phyloP scores from a whole-genome alignment of 2,329 filamentous ascomycete genomes.

The Beauveria pseudobassiana region DNA sequence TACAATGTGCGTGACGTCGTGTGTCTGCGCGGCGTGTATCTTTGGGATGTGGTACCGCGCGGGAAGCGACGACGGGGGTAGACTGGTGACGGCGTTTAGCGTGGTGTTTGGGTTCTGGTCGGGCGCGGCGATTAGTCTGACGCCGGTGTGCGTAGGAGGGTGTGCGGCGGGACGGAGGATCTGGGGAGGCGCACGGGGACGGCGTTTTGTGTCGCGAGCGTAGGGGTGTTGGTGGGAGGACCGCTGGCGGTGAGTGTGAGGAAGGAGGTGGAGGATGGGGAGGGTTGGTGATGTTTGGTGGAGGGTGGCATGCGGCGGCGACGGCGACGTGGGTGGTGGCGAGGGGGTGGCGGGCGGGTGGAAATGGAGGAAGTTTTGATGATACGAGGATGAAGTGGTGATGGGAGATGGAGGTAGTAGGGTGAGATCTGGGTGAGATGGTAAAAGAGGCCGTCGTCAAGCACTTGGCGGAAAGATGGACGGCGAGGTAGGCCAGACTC shows the following conservation, averaged over 20 bases:
- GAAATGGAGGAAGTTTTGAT: background rate
- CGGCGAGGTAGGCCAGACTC: no score
- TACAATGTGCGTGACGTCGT: constrained; percentile 53
- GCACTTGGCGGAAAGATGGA: no score
- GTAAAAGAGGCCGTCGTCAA: no score
- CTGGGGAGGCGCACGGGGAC: constrained; percentile 66
- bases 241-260: constrained; percentile 51
- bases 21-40: constrained; percentile 34
- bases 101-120: constrained; percentile 63
- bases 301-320: constrained; percentile 38
- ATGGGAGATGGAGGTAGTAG: no score
- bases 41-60: constrained; percentile 56
- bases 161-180: constrained; percentile 56
- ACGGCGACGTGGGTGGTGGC: constrained; percentile 22
- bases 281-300: constrained; percentile 47
- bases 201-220: constrained; percentile 59
- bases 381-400: no score
- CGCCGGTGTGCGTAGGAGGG: constrained; percentile 63
- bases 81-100: constrained; percentile 52
- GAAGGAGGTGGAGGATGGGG: constrained; percentile 39
- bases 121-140: constrained; percentile 61
- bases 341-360: constrained; percentile 18
- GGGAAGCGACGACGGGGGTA: constrained; percentile 27
- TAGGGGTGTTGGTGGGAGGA: constrained; percentile 48
- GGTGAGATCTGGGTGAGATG: no score